Percentiles rank a stretch among this genome's conserved stretches.
These are phyloP conservation scores for Schizothecium vesticola DNA, from an alignment of 495 filamentous ascomycete genomes.

Conservation along the genomic window DNA sequence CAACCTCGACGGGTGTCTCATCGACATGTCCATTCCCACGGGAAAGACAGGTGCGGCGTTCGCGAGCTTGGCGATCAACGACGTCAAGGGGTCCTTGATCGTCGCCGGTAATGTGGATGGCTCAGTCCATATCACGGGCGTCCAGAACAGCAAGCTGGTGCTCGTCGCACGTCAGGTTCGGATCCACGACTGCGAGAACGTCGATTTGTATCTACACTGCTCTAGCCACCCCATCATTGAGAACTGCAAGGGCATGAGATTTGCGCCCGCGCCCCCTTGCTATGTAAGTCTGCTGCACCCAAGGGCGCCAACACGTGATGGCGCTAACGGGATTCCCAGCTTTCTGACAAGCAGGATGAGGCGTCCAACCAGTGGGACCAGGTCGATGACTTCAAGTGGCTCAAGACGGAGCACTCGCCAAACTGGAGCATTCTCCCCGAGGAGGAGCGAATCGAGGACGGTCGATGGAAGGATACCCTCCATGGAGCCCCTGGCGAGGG, in stretches of 20 bases:
- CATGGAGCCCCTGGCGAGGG: conserved; percentile 57
- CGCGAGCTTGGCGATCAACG: conserved; percentile 66
- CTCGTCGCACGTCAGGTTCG: conserved; percentile 77
- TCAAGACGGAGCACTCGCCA: conserved; percentile 77
- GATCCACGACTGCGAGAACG: conserved; percentile 77
- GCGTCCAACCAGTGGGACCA: conserved; percentile 71
- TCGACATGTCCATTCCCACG: conserved; percentile 65
- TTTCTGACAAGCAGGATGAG: conserved; percentile 28
- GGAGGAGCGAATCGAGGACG: conserved; percentile 53
- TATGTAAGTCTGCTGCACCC: conserved; percentile 51
- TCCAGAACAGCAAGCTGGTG: conserved; percentile 69
- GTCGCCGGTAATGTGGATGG: conserved; percentile 74
- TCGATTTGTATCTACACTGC: conserved; percentile 78
- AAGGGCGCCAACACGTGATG: background rate
- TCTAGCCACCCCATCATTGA: conserved; percentile 89
- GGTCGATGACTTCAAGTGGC: conserved; percentile 97
- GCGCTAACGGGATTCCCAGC: conserved; percentile 16
- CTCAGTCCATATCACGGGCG: conserved; percentile 70
- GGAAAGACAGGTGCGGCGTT: conserved; percentile 57
- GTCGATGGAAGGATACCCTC: conserved; percentile 67
- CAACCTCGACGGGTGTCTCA: conserved; percentile 63
- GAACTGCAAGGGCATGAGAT: conserved; percentile 70
- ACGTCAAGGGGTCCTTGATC: conserved; percentile 62
- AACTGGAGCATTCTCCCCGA: conserved; percentile 74
- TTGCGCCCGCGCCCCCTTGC: conserved; percentile 63